Evolutionary conservation across 1,139 yeast species (phyloP).

Genomic region (Debaryomyces subglobosus): DNA sequence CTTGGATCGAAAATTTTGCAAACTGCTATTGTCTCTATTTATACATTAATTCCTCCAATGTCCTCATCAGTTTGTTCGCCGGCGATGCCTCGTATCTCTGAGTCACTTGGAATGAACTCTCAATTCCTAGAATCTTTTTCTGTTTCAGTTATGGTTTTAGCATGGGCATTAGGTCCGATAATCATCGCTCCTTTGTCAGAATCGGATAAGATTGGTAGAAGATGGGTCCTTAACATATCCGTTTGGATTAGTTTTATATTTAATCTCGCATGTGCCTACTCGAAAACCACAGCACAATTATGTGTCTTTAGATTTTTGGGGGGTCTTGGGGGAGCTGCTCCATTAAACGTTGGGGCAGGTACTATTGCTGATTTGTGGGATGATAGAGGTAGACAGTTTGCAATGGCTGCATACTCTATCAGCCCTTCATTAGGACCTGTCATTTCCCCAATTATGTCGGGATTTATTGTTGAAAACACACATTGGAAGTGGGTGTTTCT

Average conservation of each 20-base stretch:
- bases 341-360: conserved; percentile 74
- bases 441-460: conserved; percentile 37
- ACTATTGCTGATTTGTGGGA: conserved; percentile 64
- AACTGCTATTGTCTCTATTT: conserved; percentile 52
- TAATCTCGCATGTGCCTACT: conserved; percentile 60
- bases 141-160: conserved; percentile 61
- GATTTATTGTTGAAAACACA: conserved; percentile 26
- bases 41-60: conserved; percentile 60
- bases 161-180: conserved; percentile 67
- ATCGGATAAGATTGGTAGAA: conserved; percentile 52
- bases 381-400: conserved; percentile 54
- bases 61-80: conserved; percentile 64
- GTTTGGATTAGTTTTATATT: conserved; percentile 55
- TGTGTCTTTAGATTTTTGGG: conserved; percentile 62
- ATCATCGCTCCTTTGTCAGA: conserved; percentile 65
- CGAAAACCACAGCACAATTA: conserved; percentile 55
- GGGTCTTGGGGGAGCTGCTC: conserved; percentile 68
- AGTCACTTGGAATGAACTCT: conserved; percentile 41
- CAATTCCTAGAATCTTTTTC: conserved; percentile 47
- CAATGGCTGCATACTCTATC: conserved; percentile 60
- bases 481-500: conserved; percentile 67
- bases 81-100: conserved; percentile 51
- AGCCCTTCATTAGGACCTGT: conserved; percentile 55
- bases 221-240: conserved; percentile 51
- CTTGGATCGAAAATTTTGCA: conserved; percentile 40